Evolutionary conservation across 805 yeast species (phyloP).

Genomic region (Maudiozyma pseudohumilis): DNA sequence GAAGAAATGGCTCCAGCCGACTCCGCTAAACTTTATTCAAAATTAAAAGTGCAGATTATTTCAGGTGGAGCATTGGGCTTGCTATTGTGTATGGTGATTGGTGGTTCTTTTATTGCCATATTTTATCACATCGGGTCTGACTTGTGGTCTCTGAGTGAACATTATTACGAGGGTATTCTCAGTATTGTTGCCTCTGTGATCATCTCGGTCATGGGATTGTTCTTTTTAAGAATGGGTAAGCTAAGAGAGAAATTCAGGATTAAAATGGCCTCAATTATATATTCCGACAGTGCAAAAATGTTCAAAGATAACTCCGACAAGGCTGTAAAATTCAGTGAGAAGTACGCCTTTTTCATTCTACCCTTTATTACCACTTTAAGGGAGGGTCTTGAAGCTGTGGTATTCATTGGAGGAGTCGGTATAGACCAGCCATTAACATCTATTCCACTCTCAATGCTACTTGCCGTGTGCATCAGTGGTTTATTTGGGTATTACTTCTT

Average conservation of each 20-base stretch:
- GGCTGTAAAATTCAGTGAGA: constrained; percentile 36
- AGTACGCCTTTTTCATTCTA: constrained; percentile 61
- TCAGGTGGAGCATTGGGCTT: constrained; percentile 70
- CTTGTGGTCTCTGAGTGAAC: constrained; percentile 79
- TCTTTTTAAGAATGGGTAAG: constrained; percentile 69
- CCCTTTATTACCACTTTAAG: constrained; percentile 82
- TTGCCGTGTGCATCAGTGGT: constrained; percentile 52
- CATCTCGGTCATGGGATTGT: constrained; percentile 80
- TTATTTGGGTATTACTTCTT: constrained; percentile 59
- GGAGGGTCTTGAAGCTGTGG: constrained; percentile 88
- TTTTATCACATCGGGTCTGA: constrained; percentile 76
- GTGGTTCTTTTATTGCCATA: constrained; percentile 55
- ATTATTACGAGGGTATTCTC: constrained; percentile 81
- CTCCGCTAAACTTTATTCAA: constrained; percentile 29
- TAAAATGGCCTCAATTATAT: constrained; percentile 39
- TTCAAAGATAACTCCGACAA: constrained; percentile 14
- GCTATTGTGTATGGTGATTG: constrained; percentile 57
- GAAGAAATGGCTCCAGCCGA: constrained; percentile 8
- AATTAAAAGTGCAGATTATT: constrained; percentile 64
- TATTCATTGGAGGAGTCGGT: constrained; percentile 83
- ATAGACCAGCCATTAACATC: constrained; percentile 58
- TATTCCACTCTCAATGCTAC: constrained; percentile 51
- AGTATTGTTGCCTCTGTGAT: constrained; percentile 68
- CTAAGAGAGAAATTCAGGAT: constrained; percentile 74
- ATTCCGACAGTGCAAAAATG: constrained; percentile 23